phyloP scores from a whole-genome alignment of 306 rosid species.

The Cucumis melo region DNA sequence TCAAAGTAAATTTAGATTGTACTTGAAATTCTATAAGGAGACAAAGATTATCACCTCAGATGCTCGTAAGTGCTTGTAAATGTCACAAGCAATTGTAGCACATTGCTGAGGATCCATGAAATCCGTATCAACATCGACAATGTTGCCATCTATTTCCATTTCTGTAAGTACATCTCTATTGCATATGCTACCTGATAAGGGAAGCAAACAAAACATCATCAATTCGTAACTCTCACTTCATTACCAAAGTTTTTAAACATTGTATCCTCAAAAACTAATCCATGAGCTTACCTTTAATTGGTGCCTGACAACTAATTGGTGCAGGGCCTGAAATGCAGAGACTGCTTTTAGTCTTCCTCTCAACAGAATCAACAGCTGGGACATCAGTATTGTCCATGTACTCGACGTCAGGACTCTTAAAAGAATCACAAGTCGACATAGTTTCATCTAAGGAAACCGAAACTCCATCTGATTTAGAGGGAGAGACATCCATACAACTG shows the following conservation, averaged over 20 bases:
- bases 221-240: neutral
- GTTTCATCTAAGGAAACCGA: slow-evolving; percentile 79
- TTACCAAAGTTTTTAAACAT: neutral
- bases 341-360: slow-evolving; percentile 54
- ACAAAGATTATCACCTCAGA: slow-evolving; percentile 47
- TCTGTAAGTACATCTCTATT: slow-evolving; percentile 49
- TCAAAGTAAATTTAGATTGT: neutral
- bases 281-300: slow-evolving; percentile 31
- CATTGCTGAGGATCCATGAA: slow-evolving; percentile 76
- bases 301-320: slow-evolving; percentile 18
- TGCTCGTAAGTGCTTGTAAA: slow-evolving; percentile 80
- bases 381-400: slow-evolving; percentile 61
- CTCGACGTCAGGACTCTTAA: slow-evolving; percentile 80
- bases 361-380: slow-evolving; percentile 44
- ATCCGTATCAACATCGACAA: slow-evolving; percentile 48
- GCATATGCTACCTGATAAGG: slow-evolving; percentile 41
- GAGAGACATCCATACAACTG: slow-evolving; percentile 47
- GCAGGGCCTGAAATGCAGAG: slow-evolving; percentile 53
- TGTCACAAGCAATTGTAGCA: slow-evolving; percentile 88
- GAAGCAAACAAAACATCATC: neutral
- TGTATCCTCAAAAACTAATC: neutral
- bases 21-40: neutral
- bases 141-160: slow-evolving; percentile 38
- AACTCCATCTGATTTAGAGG: slow-evolving; percentile 60
- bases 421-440: slow-evolving; percentile 76